Evolutionary conservation across 78 protist genomes (phyloP).

Genomic region (Chrysochromulina parva): DNA sequence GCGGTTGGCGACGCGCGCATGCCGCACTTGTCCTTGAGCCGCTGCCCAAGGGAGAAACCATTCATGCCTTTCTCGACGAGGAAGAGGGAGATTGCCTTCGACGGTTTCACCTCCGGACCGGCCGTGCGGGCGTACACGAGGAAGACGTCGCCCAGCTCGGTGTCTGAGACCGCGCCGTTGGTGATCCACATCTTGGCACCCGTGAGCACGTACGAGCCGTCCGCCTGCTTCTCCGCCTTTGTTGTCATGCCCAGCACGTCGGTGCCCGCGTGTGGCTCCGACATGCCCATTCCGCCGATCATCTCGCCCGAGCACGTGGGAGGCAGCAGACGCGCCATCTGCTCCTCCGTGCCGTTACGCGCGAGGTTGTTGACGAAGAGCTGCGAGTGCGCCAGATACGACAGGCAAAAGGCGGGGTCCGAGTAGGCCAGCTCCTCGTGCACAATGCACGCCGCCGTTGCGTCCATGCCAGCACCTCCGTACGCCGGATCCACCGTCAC

Average conservation of each 20-base stretch:
- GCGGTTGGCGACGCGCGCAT: conserved; percentile 66
- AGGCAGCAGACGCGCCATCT: conserved; percentile 30
- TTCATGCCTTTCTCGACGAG: conserved; percentile 47
- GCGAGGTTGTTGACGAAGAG: conserved; percentile 54
- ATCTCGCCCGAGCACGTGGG: conserved; percentile 25
- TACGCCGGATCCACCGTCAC: conserved; percentile 27
- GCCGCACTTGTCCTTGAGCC: conserved; percentile 57
- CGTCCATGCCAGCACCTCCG: conserved; percentile 41
- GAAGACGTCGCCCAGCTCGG: conserved; percentile 16
- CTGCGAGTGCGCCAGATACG: conserved; percentile 45
- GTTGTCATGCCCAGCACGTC: conserved; percentile 55
- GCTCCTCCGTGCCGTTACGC: conserved; percentile 37
- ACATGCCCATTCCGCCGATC: conserved; percentile 64
- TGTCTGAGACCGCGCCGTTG: conserved; percentile 47
- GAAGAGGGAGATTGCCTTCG: conserved; percentile 56
- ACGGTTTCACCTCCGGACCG: conserved; percentile 1
- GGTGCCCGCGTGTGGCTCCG: conserved; percentile 63
- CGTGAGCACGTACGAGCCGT: conserved; percentile 44
- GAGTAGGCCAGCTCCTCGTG: conserved; percentile 41
- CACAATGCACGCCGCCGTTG: conserved; percentile 25
- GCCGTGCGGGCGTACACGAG: conserved; percentile 45
- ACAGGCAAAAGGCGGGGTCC: conserved; percentile 49
- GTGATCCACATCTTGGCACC: conserved; percentile 69
- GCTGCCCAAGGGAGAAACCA: conserved; percentile 28
- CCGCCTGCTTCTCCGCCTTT: conserved; percentile 26